Conservation (phyloP, 2,329 filamentous ascomycete genomes). For the Talaromyces sp. region DNA sequence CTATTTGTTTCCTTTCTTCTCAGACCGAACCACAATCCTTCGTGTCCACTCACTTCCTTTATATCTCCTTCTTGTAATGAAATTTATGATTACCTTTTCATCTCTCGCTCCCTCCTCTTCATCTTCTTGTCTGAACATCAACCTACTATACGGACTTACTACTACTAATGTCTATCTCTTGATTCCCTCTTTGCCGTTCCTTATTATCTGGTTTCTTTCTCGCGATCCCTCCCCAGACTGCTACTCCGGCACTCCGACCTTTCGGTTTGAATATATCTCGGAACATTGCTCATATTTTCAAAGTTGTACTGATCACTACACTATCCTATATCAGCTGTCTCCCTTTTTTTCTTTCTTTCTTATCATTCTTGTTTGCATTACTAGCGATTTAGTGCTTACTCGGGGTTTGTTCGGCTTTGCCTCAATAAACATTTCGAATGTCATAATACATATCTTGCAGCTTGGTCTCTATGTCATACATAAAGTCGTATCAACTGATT, state of each 20-base stretch:
- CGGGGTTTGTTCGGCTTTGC: not conserved
- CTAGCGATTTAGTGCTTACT: not conserved
- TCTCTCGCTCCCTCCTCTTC: not conserved
- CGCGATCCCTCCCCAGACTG: not conserved
- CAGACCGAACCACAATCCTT: not conserved
- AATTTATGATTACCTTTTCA: not conserved
- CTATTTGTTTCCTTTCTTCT: not conserved
- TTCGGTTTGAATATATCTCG: slow-evolving; percentile 11
- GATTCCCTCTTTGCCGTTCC: slow-evolving; percentile 3
- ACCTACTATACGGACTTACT: not conserved
- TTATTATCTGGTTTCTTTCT: not conserved
- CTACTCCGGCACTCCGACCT: not conserved
- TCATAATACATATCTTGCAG: not conserved
- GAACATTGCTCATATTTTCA: not conserved
- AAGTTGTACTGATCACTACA: not conserved
- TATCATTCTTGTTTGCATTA: not conserved
- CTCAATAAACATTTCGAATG: not conserved
- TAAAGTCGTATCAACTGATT: not conserved
- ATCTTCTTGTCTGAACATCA: not conserved
- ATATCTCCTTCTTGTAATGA: slow-evolving; percentile 12
- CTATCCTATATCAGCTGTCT: not conserved
- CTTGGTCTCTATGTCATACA: not conserved
- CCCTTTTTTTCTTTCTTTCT: no score
- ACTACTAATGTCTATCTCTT: slow-evolving; percentile 13
- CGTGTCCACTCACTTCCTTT: not conserved